A percentile compares a stretch with the other conserved stretches of the same genome.
These are phyloP conservation scores for Darksidea phi DNA, from an alignment of 495 filamentous ascomycete genomes.

Conservation along the genomic window DNA sequence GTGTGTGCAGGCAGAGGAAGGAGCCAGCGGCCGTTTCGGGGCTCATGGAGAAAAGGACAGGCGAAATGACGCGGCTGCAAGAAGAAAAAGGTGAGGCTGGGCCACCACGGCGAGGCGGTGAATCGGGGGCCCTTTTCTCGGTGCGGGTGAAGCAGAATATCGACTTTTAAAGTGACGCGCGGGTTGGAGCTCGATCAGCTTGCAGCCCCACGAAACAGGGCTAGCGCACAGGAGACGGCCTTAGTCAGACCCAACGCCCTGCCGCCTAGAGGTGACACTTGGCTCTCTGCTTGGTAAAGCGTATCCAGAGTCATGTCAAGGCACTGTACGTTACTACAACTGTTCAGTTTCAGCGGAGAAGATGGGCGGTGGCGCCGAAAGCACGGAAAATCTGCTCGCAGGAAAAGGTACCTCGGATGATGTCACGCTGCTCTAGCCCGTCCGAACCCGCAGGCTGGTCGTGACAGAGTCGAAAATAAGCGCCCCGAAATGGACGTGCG, in stretches of 20 bases:
- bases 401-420: conserved; percentile 9
- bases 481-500: neutral
- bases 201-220: neutral
- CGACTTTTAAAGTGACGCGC: conserved; percentile 1
- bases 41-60: conserved; percentile 11
- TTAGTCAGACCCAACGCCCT: no score
- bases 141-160: neutral
- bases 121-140: neutral
- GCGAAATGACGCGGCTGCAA: neutral
- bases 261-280: no score
- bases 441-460: neutral
- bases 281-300: no score
- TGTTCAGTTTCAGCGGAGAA: no score
- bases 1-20: neutral
- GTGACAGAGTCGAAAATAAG: neutral
- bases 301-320: no score
- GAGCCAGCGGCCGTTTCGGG: neutral
- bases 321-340: no score
- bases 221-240: neutral
- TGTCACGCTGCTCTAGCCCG: conserved; percentile 15
- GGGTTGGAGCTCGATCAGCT: no score
- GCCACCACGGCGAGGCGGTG: neutral
- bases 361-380: neutral
- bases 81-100: neutral
- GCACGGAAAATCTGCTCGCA: neutral